phyloP scores from a whole-genome alignment of 148 eudicot genomes.

The Rhododendron williamsianum region DNA sequence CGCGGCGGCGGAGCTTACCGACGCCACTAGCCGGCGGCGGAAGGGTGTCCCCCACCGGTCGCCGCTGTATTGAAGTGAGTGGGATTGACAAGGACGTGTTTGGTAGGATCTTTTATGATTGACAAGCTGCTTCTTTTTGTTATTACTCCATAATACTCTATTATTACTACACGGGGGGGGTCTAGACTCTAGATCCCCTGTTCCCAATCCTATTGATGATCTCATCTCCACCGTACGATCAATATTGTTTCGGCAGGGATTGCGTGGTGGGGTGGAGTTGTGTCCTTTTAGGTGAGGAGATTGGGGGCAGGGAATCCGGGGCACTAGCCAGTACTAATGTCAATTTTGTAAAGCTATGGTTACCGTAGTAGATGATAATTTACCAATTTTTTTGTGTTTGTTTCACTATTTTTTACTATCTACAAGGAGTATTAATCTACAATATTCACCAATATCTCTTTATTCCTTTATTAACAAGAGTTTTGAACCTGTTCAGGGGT shows the following conservation, averaged over 20 bases:
- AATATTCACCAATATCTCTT: no score
- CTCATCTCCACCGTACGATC: neutral
- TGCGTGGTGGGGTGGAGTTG: neutral
- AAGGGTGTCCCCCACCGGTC: constrained; percentile 40
- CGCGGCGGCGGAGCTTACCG: constrained; percentile 3
- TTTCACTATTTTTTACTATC: no score
- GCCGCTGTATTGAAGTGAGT: constrained; percentile 26
- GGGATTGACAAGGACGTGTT: neutral
- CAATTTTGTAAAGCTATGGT: neutral
- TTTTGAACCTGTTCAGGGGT: no score
- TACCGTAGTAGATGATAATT: neutral
- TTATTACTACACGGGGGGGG: neutral
- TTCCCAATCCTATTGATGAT: neutral
- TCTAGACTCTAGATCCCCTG: neutral
- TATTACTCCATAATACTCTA: neutral
- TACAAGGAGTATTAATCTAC: no score
- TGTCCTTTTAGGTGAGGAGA: neutral
- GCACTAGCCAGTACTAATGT: neutral
- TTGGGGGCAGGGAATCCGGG: neutral
- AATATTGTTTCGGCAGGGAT: neutral
- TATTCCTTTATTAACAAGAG: no score
- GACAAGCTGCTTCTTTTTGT: neutral
- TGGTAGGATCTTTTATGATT: neutral
- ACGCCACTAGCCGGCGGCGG: constrained; percentile 27
- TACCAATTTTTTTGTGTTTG: no score